Percentiles rank a stretch among this genome's conserved stretches.
These are phyloP conservation scores for Davidsoniella eucalypti DNA, from an alignment of 2,329 filamentous ascomycete species.

Conservation along the genomic window DNA sequence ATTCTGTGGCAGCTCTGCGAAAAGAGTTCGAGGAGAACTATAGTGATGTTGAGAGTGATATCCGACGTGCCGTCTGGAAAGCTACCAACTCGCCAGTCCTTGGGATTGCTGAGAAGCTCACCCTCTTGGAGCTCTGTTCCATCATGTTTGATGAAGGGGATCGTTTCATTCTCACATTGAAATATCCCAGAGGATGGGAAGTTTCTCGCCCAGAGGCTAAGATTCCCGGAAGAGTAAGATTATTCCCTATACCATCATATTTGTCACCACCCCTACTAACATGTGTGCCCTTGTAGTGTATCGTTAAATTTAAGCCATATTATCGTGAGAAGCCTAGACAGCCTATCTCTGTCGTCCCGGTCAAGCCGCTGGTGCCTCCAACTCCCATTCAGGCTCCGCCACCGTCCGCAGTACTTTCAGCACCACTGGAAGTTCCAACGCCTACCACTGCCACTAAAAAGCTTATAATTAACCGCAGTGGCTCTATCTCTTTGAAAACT, in stretches of 20 bases:
- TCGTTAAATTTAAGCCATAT: slow-evolving; percentile 24
- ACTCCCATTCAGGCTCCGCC: neutral
- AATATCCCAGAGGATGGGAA: slow-evolving; percentile 27
- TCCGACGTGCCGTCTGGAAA: slow-evolving; percentile 27
- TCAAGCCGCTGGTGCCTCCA: neutral
- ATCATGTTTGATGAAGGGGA: slow-evolving; percentile 31
- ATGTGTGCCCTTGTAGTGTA: slow-evolving; percentile 16
- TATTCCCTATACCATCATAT: neutral
- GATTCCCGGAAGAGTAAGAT: slow-evolving; percentile 22
- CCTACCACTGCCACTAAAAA: slow-evolving; percentile 10
- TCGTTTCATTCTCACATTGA: slow-evolving; percentile 26
- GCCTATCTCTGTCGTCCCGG: slow-evolving; percentile 3
- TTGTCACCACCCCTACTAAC: neutral
- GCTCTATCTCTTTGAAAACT: slow-evolving; percentile 10
- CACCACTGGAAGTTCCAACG: neutral
- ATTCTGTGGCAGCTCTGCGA: slow-evolving; percentile 30
- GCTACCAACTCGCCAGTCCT: slow-evolving; percentile 25
- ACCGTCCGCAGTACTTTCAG: neutral
- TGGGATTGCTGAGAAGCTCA: slow-evolving; percentile 26
- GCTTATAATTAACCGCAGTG: slow-evolving; percentile 13
- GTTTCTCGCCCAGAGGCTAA: slow-evolving; percentile 22
- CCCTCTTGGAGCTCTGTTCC: slow-evolving; percentile 26
- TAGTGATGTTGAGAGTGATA: slow-evolving; percentile 22
- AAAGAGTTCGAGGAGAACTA: slow-evolving; percentile 29
- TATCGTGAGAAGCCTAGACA: slow-evolving; percentile 18